phyloP scores from a whole-genome alignment of 495 filamentous ascomycete genomes.

The Hypoxylon lenormandii region DNA sequence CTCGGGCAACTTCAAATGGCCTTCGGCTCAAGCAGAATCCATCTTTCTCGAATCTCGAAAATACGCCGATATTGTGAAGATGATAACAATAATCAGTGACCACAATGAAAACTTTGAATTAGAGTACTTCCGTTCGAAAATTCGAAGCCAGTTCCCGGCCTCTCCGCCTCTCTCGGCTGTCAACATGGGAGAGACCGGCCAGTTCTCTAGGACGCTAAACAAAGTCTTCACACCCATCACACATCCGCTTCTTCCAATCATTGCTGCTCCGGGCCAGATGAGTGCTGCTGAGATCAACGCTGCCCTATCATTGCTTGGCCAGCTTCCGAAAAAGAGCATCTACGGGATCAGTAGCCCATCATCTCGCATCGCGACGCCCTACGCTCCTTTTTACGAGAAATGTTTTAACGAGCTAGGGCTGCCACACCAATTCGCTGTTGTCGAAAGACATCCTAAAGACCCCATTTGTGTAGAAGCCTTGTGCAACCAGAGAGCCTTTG shows the following conservation, averaged over 20 bases:
- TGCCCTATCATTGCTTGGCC: conserved; percentile 80
- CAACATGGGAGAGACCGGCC: conserved; percentile 86
- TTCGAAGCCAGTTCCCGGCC: conserved; percentile 72
- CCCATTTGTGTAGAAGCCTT: conserved; percentile 70
- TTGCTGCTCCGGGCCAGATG: conserved; percentile 84
- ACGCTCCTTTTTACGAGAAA: conserved; percentile 86
- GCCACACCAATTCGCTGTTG: conserved; percentile 81
- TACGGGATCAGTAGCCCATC: conserved; percentile 79
- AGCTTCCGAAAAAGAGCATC: conserved; percentile 80
- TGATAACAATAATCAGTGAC: conserved; percentile 82
- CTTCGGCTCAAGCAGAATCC: conserved; percentile 72
- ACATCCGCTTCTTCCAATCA: conserved; percentile 83
- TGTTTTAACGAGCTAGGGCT: conserved; percentile 87
- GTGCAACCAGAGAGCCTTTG: conserved; percentile 76
- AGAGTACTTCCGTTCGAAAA: conserved; percentile 84
- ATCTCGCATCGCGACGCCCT: conserved; percentile 70
- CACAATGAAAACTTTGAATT: conserved; percentile 87
- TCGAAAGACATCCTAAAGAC: conserved; percentile 74
- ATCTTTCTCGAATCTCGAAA: conserved; percentile 76
- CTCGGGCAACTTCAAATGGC: conserved; percentile 84
- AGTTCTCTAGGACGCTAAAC: conserved; percentile 82
- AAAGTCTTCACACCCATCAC: conserved; percentile 88
- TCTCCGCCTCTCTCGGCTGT: conserved; percentile 79
- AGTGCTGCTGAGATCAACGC: conserved; percentile 85
- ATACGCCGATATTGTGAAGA: conserved; percentile 87